A percentile compares a stretch with the other conserved stretches of the same genome.
Conservation (phyloP, 306 rosid genomes). For the Cicer chorassanicum region DNA sequence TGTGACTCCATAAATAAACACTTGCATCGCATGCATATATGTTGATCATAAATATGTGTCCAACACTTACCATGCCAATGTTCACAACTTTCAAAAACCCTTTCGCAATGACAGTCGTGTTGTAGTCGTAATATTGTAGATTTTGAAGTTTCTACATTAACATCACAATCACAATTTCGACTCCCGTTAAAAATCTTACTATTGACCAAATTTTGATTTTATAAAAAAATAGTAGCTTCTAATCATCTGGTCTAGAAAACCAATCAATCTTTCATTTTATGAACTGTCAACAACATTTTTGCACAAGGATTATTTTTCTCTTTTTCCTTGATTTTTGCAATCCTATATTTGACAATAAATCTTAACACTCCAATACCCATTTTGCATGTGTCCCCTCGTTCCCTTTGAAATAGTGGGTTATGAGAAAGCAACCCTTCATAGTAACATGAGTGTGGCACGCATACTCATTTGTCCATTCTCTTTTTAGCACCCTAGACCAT, state of each 20-base stretch:
- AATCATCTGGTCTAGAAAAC: constrained; percentile 39
- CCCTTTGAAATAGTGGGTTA: constrained; percentile 46
- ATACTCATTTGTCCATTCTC: constrained; percentile 59
- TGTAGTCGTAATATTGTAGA: no score
- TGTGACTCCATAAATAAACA: constrained; percentile 38
- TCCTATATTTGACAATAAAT: constrained; percentile 41
- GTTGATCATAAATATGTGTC: constrained; percentile 23
- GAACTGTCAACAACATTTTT: constrained; percentile 51
- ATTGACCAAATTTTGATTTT: no score
- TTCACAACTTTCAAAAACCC: no score
- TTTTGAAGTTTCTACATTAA: no score
- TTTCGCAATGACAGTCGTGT: no score
- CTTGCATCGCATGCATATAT: constrained; percentile 54
- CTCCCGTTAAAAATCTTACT: no score
- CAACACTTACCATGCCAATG: constrained; percentile 16
- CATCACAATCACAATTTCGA: no score
- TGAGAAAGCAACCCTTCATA: constrained; percentile 57
- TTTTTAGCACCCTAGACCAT: constrained; percentile 56
- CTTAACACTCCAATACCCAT: constrained; percentile 23
- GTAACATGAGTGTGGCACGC: constrained; percentile 59
- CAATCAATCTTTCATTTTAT: constrained; percentile 53
- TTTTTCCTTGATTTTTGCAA: constrained; percentile 44
- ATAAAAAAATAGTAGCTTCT: constrained; percentile 18
- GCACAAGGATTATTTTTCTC: neutral
- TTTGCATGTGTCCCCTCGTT: constrained; percentile 46